Conservation (phyloP, 2,329 filamentous ascomycete genomes). For the Hypoxylon sp. region DNA sequence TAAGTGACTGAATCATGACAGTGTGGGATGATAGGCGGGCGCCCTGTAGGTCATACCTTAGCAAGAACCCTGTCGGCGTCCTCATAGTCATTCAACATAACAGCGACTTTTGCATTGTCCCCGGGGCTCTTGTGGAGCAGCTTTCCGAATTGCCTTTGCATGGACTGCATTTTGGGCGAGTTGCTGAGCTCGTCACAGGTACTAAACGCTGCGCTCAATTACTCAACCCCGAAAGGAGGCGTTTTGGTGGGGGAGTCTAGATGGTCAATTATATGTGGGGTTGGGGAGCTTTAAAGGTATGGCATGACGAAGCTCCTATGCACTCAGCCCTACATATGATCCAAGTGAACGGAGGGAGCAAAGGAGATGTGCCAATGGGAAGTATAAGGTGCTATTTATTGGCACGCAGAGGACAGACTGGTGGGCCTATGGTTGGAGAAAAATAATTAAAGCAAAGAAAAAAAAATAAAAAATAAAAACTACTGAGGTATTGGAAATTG, state of each 20-base stretch:
- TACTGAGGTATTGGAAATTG: constrained; percentile 6
- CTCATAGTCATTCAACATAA: constrained; percentile 83
- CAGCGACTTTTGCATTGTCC: constrained; percentile 82
- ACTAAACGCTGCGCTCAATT: constrained; percentile 12
- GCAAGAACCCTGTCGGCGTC: constrained; percentile 82
- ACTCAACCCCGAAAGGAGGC: constrained; percentile 13
- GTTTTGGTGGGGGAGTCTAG: constrained; percentile 19
- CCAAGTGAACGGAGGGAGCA: constrained; percentile 4
- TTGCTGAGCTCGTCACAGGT: constrained; percentile 9
- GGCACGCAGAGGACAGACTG: neutral
- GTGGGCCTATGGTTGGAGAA: constrained; percentile 12
- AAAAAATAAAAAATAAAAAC: neutral
- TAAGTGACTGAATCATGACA: constrained; percentile 5
- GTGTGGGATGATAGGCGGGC: constrained; percentile 9
- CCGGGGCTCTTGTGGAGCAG: constrained; percentile 77
- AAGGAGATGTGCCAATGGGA: constrained; percentile 1
- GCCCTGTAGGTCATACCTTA: constrained; percentile 66
- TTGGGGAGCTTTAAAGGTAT: constrained; percentile 26
- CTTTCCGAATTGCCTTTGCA: constrained; percentile 82
- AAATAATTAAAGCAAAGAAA: neutral
- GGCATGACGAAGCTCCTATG: constrained; percentile 24
- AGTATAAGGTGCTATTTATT: constrained; percentile 1
- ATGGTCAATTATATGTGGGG: constrained; percentile 29
- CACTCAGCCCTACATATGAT: constrained; percentile 1
- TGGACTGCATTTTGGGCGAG: constrained; percentile 71